Evolutionary conservation across 73 alveolate species (phyloP).

Genomic region (Uronychia binucleata): DNA sequence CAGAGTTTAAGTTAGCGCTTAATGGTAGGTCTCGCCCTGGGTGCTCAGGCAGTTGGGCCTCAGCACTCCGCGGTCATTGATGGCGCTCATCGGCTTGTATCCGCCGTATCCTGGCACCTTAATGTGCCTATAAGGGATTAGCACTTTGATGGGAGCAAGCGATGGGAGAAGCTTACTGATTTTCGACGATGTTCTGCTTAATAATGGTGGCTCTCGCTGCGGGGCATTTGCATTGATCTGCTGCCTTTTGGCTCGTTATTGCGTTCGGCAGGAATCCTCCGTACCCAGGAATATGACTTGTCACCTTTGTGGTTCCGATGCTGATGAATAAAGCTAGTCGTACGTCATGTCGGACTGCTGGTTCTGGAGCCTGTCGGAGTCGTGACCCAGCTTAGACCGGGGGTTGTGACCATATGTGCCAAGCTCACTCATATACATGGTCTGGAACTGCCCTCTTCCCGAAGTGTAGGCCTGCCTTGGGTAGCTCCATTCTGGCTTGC

Average conservation of each 20-base stretch:
- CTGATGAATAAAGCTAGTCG: too few species aligned
- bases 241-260: slow-evolving; percentile 42
- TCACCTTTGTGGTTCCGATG: slow-evolving; percentile 64
- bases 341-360: slow-evolving; percentile 51
- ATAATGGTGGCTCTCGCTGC: slow-evolving; percentile 45
- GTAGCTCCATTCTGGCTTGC: slow-evolving; percentile 62
- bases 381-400: slow-evolving; percentile 35
- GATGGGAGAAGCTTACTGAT: slow-evolving; percentile 6
- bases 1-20: not conserved
- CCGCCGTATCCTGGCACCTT: slow-evolving; percentile 72
- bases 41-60: slow-evolving; percentile 59
- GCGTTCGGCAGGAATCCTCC: slow-evolving; percentile 62
- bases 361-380: slow-evolving; percentile 16
- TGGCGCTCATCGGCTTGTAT: slow-evolving; percentile 61
- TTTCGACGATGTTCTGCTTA: slow-evolving; percentile 60
- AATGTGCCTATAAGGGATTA: too few species aligned
- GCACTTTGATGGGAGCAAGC: too few species aligned
- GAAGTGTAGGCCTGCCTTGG: slow-evolving; percentile 59
- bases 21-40: slow-evolving; percentile 15
- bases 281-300: slow-evolving; percentile 68
- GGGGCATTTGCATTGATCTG: slow-evolving; percentile 31
- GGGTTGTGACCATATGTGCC: slow-evolving; percentile 75
- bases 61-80: slow-evolving; percentile 64
- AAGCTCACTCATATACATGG: slow-evolving; percentile 34
- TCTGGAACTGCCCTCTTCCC: slow-evolving; percentile 45